Conservation (phyloP, 306 rosid genomes). For the Lupinus albus region DNA sequence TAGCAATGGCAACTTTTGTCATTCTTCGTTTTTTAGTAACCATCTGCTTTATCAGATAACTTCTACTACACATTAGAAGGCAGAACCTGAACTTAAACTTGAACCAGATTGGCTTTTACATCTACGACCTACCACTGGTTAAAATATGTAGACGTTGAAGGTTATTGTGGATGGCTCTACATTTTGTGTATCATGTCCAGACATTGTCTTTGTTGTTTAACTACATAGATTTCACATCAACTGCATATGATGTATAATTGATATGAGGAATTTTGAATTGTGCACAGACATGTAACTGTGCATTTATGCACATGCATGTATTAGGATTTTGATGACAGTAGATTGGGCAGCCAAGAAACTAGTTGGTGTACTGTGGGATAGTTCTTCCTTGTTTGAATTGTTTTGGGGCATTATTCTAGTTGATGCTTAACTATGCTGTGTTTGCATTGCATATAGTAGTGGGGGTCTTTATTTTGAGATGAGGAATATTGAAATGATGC, state of each 20-base stretch:
- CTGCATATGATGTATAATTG: neutral
- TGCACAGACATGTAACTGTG: slow-evolving; percentile 4
- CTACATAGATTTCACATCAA: neutral
- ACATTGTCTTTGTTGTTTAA: slow-evolving; percentile 14
- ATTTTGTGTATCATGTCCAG: slow-evolving; percentile 10
- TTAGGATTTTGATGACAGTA: slow-evolving; percentile 13
- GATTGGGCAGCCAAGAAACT: neutral
- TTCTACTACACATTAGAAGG: neutral
- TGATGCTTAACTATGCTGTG: slow-evolving; percentile 19
- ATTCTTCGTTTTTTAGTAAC: neutral
- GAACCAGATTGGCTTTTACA: neutral
- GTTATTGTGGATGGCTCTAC: slow-evolving; percentile 7
- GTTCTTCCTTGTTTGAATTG: slow-evolving; percentile 17
- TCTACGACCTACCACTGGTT: neutral
- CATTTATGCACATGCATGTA: slow-evolving; percentile 6
- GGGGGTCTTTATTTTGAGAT: slow-evolving; percentile 22
- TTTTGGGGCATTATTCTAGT: slow-evolving; percentile 25
- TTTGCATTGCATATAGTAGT: neutral
- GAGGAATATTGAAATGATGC: slow-evolving; percentile 13
- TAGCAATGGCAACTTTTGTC: neutral
- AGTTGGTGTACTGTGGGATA: neutral
- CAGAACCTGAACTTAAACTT: neutral
- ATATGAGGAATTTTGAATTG: neutral
- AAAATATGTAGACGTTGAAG: neutral
- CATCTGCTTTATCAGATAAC: neutral